These are phyloP conservation scores for Taphrina betulina DNA, from an alignment of 1,139 yeast species.

Conservation along the genomic window DNA sequence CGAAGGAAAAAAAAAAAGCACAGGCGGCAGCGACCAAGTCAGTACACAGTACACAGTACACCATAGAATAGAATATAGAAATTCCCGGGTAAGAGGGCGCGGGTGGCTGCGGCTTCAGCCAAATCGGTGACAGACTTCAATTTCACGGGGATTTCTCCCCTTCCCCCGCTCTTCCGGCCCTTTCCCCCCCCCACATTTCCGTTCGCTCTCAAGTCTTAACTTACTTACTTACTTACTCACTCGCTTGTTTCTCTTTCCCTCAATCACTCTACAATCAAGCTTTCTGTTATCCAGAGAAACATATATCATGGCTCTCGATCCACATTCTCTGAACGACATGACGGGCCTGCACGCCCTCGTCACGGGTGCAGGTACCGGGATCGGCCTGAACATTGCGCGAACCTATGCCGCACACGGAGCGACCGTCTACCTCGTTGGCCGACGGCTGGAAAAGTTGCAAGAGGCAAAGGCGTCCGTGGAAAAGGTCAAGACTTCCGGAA, in stretches of 20 bases:
- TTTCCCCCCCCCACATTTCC: no score
- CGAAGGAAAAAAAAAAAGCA: background rate
- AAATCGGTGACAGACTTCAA: no score
- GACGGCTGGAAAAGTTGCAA: slow-evolving; percentile 37
- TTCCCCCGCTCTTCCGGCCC: no score
- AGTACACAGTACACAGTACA: background rate
- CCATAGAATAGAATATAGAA: no score
- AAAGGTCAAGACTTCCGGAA: slow-evolving; percentile 2
- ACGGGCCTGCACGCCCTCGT: slow-evolving; percentile 37
- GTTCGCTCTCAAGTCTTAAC: no score
- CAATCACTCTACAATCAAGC: background rate
- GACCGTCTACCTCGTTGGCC: slow-evolving; percentile 39
- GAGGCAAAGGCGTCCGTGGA: slow-evolving; percentile 22
- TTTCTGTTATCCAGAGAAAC: background rate
- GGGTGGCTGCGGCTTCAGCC: no score
- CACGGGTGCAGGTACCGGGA: slow-evolving; percentile 40
- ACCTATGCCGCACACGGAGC: slow-evolving; percentile 39
- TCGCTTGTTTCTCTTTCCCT: background rate
- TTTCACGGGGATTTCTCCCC: no score
- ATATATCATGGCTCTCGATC: slow-evolving; percentile 16
- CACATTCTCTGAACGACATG: slow-evolving; percentile 34
- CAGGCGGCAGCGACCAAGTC: background rate
- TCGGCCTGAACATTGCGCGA: slow-evolving; percentile 39
- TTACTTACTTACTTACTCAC: no score
- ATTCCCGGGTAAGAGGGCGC: no score